phyloP scores from a whole-genome alignment of 129 eudicot species.

The Ambrosia trifida region DNA sequence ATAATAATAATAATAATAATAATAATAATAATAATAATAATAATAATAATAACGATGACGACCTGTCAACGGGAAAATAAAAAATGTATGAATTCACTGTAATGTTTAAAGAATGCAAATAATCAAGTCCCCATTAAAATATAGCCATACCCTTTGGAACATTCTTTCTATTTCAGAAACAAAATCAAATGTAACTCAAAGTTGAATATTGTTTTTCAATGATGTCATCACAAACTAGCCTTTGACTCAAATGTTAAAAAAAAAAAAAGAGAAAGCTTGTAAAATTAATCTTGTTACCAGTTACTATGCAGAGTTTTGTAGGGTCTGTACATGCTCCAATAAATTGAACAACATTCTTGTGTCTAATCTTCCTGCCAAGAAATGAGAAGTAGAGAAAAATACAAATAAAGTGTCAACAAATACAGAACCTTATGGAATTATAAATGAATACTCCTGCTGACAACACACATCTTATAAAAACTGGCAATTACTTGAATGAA shows the following conservation, averaged over 20 bases:
- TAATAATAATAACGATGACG: not conserved
- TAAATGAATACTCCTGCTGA: not conserved
- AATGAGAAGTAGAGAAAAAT: conserved; percentile 16
- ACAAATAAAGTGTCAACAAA: conserved; percentile 14
- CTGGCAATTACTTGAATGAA: not conserved
- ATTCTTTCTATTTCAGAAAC: not conserved
- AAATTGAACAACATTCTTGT: conserved; percentile 81
- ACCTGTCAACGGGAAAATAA: not conserved
- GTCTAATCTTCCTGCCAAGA: conserved; percentile 61
- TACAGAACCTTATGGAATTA: not conserved
- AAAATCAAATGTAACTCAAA: conserved; percentile 7
- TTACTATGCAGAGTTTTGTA: conserved; percentile 66
- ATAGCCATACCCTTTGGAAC: not conserved
- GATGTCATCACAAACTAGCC: conserved; percentile 1
- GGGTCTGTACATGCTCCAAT: conserved; percentile 81
- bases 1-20: no score
- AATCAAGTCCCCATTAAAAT: conserved; percentile 1
- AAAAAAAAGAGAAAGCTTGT: conserved; percentile 4
- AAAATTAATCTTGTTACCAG: conserved; percentile 45
- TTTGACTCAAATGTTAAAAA: conserved; percentile 5
- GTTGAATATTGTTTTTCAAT: conserved; percentile 3
- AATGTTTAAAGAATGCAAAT: conserved; percentile 19
- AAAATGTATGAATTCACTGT: not conserved
- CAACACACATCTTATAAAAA: not conserved
- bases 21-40: no score